These are phyloP conservation scores for Daldinia sp. DNA, from an alignment of 2,329 filamentous ascomycete species.

Conservation along the genomic window DNA sequence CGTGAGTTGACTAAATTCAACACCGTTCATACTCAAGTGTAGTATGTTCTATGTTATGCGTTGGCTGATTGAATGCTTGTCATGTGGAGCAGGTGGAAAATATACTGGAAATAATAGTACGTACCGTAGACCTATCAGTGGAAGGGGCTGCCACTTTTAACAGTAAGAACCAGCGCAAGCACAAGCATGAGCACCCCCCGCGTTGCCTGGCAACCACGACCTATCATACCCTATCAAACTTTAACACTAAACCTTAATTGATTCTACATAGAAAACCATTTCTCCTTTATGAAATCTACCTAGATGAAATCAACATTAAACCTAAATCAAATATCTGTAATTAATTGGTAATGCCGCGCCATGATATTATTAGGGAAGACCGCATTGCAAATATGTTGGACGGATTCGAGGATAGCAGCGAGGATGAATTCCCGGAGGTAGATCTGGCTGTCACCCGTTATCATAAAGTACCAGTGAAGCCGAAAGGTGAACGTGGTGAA, in stretches of 20 bases:
- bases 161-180: slow-evolving; percentile 1
- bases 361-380: slow-evolving; percentile 18
- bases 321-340: neutral
- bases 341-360: slow-evolving; percentile 4
- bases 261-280: slow-evolving; percentile 1
- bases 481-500: neutral
- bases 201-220: slow-evolving; percentile 42
- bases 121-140: neutral
- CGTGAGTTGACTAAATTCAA: neutral
- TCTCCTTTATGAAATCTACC: slow-evolving; percentile 7
- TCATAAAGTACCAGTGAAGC: slow-evolving; percentile 31
- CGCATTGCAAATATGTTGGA: slow-evolving; percentile 39
- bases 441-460: slow-evolving; percentile 49
- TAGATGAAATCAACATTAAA: slow-evolving; percentile 1
- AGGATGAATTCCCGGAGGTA: slow-evolving; percentile 59
- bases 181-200: neutral
- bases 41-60: neutral
- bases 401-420: slow-evolving; percentile 49
- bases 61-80: too few relatives aligned
- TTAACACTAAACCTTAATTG: slow-evolving; percentile 15
- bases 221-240: slow-evolving; percentile 23
- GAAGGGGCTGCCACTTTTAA: neutral
- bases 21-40: neutral
- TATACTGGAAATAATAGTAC: neutral
- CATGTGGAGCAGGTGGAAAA: neutral